Evolutionary conservation across 164 flowering plant genomes (phyloP).

Genomic region (Euptelea pleiosperma): DNA sequence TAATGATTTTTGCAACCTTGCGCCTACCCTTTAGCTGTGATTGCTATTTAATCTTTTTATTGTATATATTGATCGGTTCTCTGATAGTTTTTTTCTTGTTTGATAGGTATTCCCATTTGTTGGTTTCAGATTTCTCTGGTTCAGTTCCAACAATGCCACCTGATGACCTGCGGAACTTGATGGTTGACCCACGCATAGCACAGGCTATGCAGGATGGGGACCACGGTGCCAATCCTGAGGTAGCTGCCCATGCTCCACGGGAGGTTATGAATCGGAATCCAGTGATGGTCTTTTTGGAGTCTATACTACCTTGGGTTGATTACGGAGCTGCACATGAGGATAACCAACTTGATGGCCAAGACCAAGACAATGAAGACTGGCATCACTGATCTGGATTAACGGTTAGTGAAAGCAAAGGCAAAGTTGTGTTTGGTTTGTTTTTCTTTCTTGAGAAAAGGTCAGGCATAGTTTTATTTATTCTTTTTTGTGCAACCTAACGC

Average conservation of each 20-base stretch:
- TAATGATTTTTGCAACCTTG: background rate
- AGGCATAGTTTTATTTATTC: background rate
- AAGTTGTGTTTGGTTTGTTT: too few relatives aligned
- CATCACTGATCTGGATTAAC: background rate
- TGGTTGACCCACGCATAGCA: slow-evolving; percentile 55
- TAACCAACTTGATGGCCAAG: slow-evolving; percentile 25
- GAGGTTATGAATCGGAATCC: slow-evolving; percentile 58
- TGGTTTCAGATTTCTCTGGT: slow-evolving; percentile 84
- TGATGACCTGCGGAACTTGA: slow-evolving; percentile 70
- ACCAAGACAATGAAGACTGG: slow-evolving; percentile 18
- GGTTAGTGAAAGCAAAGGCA: background rate
- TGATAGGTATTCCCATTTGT: slow-evolving; percentile 70
- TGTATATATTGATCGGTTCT: background rate
- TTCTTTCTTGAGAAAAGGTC: too few relatives aligned
- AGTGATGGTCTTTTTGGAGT: slow-evolving; percentile 67
- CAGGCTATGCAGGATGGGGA: slow-evolving; percentile 37
- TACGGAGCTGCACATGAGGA: slow-evolving; percentile 35
- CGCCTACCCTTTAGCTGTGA: background rate
- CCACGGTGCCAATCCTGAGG: slow-evolving; percentile 26
- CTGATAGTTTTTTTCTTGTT: slow-evolving; percentile 1
- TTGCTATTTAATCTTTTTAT: background rate
- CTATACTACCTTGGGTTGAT: slow-evolving; percentile 76
- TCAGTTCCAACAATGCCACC: slow-evolving; percentile 75
- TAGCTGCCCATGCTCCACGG: slow-evolving; percentile 37
- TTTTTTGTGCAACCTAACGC: background rate